Percentiles rank a stretch among this genome's conserved stretches.
These are phyloP conservation scores for Silene latifolia DNA, from an alignment of 148 eudicot species.

Conservation along the genomic window DNA sequence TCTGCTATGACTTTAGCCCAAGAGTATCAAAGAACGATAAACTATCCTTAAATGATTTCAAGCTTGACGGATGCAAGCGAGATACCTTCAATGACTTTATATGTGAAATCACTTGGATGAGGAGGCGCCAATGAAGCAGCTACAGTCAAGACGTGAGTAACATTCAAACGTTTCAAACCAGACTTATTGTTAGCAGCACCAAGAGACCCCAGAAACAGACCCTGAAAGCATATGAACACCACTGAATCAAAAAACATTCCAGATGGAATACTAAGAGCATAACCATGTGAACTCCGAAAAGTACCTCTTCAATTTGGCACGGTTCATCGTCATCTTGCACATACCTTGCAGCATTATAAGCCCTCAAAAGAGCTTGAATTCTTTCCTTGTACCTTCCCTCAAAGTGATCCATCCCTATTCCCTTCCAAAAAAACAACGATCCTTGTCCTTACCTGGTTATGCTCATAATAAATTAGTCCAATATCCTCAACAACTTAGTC, in stretches of 20 bases:
- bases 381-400: slow-evolving; percentile 35
- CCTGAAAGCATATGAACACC: slow-evolving; percentile 35
- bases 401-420: slow-evolving; percentile 41
- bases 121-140: slow-evolving; percentile 47
- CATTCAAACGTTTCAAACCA: slow-evolving; percentile 59
- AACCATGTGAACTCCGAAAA: neutral
- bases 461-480: too few species aligned
- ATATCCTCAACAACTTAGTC: neutral
- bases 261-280: neutral
- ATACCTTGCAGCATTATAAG: slow-evolving; percentile 34
- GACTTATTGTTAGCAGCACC: slow-evolving; percentile 71
- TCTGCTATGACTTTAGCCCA: too few species aligned
- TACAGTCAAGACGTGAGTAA: slow-evolving; percentile 80
- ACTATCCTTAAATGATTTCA: neutral
- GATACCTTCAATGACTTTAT: slow-evolving; percentile 61
- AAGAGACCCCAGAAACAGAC: slow-evolving; percentile 74
- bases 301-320: slow-evolving; percentile 80
- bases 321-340: slow-evolving; percentile 56
- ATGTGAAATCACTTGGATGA: slow-evolving; percentile 55
- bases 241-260: neutral
- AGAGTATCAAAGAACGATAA: neutral
- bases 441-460: neutral
- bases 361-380: slow-evolving; percentile 44
- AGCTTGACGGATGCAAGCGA: neutral
- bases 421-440: neutral